Evolutionary conservation across 1,284 basidiomycete species (phyloP).

Genomic region (Leccinum pseudoinsigne): DNA sequence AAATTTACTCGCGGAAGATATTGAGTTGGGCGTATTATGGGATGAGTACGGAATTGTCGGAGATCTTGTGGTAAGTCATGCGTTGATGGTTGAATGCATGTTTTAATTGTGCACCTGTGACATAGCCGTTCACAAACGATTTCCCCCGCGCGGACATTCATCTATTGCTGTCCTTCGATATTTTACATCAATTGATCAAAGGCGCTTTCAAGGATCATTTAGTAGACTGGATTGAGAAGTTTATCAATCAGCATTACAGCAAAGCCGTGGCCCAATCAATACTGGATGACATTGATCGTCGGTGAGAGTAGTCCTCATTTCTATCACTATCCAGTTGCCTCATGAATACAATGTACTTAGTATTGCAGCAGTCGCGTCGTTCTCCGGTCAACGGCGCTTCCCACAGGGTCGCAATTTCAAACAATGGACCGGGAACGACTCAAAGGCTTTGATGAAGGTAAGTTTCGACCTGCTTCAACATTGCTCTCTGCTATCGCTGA

Average conservation of each 20-base stretch:
- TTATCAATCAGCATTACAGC: not conserved
- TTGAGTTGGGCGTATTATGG: not conserved
- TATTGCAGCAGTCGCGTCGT: not conserved
- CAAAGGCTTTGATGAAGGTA: not conserved
- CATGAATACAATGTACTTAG: no score
- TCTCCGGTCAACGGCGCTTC: not conserved
- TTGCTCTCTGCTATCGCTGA: not conserved
- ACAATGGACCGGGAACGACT: not conserved
- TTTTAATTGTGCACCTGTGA: no score
- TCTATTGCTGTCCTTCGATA: not conserved
- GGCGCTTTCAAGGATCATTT: not conserved
- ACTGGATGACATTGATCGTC: not conserved
- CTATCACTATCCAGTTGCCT: no score
- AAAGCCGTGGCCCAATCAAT: not conserved
- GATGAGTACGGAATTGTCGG: not conserved
- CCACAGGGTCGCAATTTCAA: not conserved
- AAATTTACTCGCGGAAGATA: not conserved
- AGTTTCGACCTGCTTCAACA: not conserved
- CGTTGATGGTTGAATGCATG: not conserved
- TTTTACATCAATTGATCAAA: not conserved
- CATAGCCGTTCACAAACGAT: constrained; percentile 4
- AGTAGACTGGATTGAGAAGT: not conserved
- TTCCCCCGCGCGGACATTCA: not conserved
- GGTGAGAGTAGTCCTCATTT: not conserved
- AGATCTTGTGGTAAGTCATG: not conserved